Evolutionary conservation across 345 rosid genomes (phyloP).

Genomic region (Turnera subulata): DNA sequence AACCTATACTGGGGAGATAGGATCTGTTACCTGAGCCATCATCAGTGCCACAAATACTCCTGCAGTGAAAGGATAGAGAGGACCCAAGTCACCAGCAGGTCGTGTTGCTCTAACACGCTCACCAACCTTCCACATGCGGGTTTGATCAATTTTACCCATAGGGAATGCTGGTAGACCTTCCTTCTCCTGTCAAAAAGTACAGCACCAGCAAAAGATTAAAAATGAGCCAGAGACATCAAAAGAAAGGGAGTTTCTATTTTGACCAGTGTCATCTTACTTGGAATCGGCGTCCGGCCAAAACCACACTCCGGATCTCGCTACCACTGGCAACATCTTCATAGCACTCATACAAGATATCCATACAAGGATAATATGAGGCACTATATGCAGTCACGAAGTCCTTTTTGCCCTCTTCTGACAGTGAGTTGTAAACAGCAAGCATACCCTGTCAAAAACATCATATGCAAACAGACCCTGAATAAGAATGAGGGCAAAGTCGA

Average conservation of each 20-base stretch:
- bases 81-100: slow-evolving; percentile 78
- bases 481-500: neutral
- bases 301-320: slow-evolving; percentile 83
- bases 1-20: no score
- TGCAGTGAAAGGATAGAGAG: slow-evolving; percentile 74
- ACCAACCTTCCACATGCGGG: slow-evolving; percentile 96
- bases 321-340: slow-evolving; percentile 86
- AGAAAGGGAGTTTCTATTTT: neutral
- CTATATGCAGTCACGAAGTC: slow-evolving; percentile 76
- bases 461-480: neutral
- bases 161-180: slow-evolving; percentile 97
- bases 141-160: slow-evolving; percentile 94
- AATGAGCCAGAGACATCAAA: neutral
- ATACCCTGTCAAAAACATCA: slow-evolving; percentile 15
- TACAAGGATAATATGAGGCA: slow-evolving; percentile 76
- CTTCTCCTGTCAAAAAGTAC: slow-evolving; percentile 53
- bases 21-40: slow-evolving; percentile 83
- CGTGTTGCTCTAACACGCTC: slow-evolving; percentile 63
- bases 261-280: slow-evolving; percentile 36
- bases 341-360: slow-evolving; percentile 86
- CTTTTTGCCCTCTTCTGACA: slow-evolving; percentile 69
- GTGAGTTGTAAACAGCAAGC: slow-evolving; percentile 80
- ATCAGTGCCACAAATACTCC: slow-evolving; percentile 87
- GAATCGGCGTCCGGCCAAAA: slow-evolving; percentile 88
- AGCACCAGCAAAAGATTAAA: neutral